phyloP scores from a whole-genome alignment of 2,329 filamentous ascomycete genomes.

The Hypoxylon sp. region DNA sequence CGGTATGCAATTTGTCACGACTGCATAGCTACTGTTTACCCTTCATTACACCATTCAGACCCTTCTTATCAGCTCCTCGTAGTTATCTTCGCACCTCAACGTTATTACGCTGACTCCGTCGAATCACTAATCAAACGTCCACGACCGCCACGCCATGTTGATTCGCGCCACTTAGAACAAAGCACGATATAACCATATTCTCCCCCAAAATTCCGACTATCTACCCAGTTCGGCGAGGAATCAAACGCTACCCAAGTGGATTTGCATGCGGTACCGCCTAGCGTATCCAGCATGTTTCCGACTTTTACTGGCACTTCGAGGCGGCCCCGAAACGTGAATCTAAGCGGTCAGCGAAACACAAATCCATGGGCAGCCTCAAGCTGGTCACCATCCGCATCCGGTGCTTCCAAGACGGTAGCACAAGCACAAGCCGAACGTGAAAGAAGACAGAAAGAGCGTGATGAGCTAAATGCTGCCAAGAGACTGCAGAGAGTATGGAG shows the following conservation, averaged over 20 bases:
- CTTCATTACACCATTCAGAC: not conserved
- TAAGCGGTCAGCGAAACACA: constrained; percentile 79
- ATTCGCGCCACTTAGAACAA: constrained; percentile 19
- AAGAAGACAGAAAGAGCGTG: constrained; percentile 83
- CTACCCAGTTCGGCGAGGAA: not conserved
- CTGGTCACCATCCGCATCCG: constrained; percentile 69
- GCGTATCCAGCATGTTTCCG: constrained; percentile 76
- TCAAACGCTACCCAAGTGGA: not conserved
- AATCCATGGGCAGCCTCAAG: constrained; percentile 81
- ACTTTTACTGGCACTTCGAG: constrained; percentile 91
- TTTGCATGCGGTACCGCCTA: constrained; percentile 1
- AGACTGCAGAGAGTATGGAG: constrained; percentile 86
- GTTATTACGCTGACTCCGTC: constrained; percentile 26
- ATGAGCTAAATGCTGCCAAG: constrained; percentile 78
- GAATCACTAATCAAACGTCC: not conserved
- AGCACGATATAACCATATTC: constrained; percentile 15
- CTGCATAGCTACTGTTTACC: constrained; percentile 4
- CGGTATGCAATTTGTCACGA: constrained; percentile 4
- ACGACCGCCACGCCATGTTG: constrained; percentile 23
- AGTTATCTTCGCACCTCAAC: not conserved
- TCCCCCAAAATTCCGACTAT: not conserved
- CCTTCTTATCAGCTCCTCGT: not conserved
- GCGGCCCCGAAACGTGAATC: constrained; percentile 90
- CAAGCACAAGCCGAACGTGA: constrained; percentile 89
- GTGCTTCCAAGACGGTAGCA: constrained; percentile 81